Conservation (phyloP, 2,329 filamentous ascomycete species). For the Chrysoporthe cubensis region DNA sequence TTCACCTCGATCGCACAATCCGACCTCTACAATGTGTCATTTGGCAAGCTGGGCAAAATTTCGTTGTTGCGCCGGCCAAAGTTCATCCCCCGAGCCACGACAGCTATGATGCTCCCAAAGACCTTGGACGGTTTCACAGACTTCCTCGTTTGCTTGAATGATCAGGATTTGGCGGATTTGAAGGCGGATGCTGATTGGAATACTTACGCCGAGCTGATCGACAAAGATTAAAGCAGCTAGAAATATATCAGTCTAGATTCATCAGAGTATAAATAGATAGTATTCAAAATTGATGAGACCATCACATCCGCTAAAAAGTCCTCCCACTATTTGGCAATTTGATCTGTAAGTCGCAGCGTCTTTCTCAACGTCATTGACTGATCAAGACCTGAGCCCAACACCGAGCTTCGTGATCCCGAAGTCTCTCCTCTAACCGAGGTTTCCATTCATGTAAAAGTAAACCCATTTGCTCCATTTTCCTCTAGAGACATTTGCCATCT, state of each 20-base stretch:
- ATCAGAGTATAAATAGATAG: too few relatives aligned
- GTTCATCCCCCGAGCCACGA: neutral
- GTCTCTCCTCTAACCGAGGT: neutral
- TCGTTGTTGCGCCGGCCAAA: neutral
- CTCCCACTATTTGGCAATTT: too few relatives aligned
- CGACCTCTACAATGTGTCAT: neutral
- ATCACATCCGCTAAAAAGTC: too few relatives aligned
- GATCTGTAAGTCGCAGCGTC: too few relatives aligned
- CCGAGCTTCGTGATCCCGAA: neutral
- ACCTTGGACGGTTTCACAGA: neutral
- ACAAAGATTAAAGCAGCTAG: neutral
- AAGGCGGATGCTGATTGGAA: constrained; percentile 5
- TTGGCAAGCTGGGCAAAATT: constrained; percentile 1
- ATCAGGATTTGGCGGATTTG: neutral
- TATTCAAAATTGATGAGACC: too few relatives aligned
- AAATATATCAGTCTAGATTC: too few relatives aligned
- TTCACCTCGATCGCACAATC: constrained; percentile 3
- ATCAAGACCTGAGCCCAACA: neutral
- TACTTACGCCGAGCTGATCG: constrained; percentile 1
- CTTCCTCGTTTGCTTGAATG: constrained; percentile 4
- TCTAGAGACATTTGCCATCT: neutral
- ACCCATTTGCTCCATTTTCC: neutral
- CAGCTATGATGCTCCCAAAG: neutral
- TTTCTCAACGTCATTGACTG: neutral
- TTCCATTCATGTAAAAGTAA: neutral